Percentiles rank a stretch among this genome's conserved stretches.
These are phyloP conservation scores for Samsoniella hepiali DNA, from an alignment of 2,329 filamentous ascomycete genomes.

Conservation along the genomic window DNA sequence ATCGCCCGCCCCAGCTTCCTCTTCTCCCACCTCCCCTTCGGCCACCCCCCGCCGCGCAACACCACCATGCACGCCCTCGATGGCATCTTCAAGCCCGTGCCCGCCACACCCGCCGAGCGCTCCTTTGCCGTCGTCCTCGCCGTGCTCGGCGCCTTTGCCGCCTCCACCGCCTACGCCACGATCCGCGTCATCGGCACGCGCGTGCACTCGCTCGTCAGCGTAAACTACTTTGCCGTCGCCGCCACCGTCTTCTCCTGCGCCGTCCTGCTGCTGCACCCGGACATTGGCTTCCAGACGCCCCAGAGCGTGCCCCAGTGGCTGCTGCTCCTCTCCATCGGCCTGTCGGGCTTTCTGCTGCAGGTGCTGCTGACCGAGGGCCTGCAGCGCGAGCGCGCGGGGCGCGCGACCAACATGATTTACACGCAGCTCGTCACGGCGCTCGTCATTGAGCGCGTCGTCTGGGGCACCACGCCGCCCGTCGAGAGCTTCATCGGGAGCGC, in stretches of 20 bases:
- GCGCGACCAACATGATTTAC: constrained; percentile 34
- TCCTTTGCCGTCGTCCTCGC: constrained; percentile 63
- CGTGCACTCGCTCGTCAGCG: constrained; percentile 70
- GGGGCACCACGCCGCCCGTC: constrained; percentile 40
- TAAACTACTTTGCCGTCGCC: constrained; percentile 71
- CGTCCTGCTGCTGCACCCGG: constrained; percentile 50
- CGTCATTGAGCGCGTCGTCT: constrained; percentile 40
- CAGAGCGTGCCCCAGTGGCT: constrained; percentile 32
- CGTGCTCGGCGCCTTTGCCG: constrained; percentile 66
- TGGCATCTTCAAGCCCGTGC: constrained; percentile 30
- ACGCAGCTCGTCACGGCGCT: constrained; percentile 35
- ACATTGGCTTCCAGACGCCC: constrained; percentile 38
- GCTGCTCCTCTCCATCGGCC: constrained; percentile 59
- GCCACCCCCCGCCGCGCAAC: constrained; percentile 19
- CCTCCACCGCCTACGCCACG: constrained; percentile 66
- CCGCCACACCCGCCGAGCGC: constrained; percentile 56
- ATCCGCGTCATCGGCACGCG: constrained; percentile 73
- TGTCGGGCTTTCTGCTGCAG: constrained; percentile 75
- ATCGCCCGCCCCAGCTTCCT: constrained; percentile 68
- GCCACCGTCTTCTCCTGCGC: constrained; percentile 63
- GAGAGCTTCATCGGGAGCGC: constrained; percentile 38
- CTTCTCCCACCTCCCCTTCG: constrained; percentile 36
- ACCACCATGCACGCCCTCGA: constrained; percentile 20
- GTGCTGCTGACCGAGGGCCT: constrained; percentile 72
- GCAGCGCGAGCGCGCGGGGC: constrained; percentile 58